Evolutionary conservation across 2,329 filamentous ascomycete species (phyloP).

Genomic region (Botrytis cinerea): DNA sequence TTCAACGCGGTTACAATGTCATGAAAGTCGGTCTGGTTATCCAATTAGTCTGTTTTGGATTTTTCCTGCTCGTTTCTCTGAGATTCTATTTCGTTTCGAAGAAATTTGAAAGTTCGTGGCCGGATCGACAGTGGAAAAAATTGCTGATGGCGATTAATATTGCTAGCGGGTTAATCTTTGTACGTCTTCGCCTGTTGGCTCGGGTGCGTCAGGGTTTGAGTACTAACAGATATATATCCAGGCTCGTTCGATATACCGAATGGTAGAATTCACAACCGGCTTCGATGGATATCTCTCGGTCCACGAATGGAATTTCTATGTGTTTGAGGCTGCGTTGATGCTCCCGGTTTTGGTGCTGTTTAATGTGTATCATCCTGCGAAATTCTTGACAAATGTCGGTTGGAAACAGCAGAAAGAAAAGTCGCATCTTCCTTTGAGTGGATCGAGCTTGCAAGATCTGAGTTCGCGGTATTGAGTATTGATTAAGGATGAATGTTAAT

Average conservation of each 20-base stretch:
- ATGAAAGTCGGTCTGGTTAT: conserved; percentile 47
- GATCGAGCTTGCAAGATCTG: neutral
- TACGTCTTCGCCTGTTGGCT: conserved; percentile 36
- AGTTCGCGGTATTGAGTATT: neutral
- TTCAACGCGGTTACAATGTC: conserved; percentile 44
- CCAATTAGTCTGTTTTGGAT: conserved; percentile 46
- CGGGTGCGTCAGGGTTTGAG: neutral
- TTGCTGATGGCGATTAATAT: conserved; percentile 48
- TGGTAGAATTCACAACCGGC: conserved; percentile 54
- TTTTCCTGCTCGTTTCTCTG: conserved; percentile 47
- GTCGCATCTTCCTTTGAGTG: neutral
- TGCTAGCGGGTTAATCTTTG: conserved; percentile 49
- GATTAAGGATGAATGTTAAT: neutral
- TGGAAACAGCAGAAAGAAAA: conserved; percentile 22
- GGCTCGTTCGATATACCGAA: conserved; percentile 51
- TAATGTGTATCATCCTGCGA: conserved; percentile 51
- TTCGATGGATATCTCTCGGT: conserved; percentile 51
- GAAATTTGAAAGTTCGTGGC: conserved; percentile 32
- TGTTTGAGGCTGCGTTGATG: conserved; percentile 45
- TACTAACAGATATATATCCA: neutral
- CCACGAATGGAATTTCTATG: conserved; percentile 55
- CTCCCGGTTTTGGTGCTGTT: conserved; percentile 48
- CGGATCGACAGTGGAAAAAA: conserved; percentile 44
- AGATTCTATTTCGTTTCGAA: conserved; percentile 44
- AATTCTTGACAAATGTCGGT: conserved; percentile 39